Base-by-base conservation (phyloP, 495 filamentous ascomycete genomes). In the Penicillium samsonianum region DNA sequence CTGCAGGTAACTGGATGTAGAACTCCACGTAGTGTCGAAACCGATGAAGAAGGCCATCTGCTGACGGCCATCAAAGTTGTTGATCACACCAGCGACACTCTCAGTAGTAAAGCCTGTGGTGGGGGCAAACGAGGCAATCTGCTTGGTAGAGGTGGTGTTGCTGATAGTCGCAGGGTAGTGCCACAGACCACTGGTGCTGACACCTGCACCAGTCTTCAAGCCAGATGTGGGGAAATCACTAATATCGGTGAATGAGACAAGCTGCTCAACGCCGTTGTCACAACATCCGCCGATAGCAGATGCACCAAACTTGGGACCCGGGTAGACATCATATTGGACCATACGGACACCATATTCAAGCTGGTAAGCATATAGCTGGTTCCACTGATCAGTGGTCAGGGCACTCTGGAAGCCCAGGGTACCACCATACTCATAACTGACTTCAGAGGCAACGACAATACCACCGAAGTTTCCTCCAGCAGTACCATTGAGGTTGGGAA, bases 21-120 rank as follows among this genome's bases (percentile, higher is more conserved):
- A 64, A 57, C 79, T 78, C 83, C 84, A 86, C 52, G 75, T 77
- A 7, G 80, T 79, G 35, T 81, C 81, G 55, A 80, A 82, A 17
- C 65, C 62, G 38, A 81, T 78, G 70, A 84, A 85, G 70, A 83
- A 85, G 0, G 78, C 83, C 83, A 86, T 84, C 66, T 87, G 81
- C 69, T 86, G 73, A 46, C 83, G 74, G 25, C 79, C 80, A 44
- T 68, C 67, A 54, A 85, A 80, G 58, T 79, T 75, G 69, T 85
- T 87, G 69, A 87, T 85, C 38, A 87, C 80, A 12, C 75, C 84
- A 47, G 84, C 84, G n/a, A 73, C 79, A 44, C 68, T 60, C 26
- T 73, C 64, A 25, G 48, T 51, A 8, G 50, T 3, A 25, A 52
- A 50, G 19, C 63, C 67, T 1, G 64, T 64, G 58, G 71, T 72